A percentile compares a stretch with the other conserved stretches of the same genome.
phyloP scores from a whole-genome alignment of 768 basidiomycete genomes.

The Vararia minispora region DNA sequence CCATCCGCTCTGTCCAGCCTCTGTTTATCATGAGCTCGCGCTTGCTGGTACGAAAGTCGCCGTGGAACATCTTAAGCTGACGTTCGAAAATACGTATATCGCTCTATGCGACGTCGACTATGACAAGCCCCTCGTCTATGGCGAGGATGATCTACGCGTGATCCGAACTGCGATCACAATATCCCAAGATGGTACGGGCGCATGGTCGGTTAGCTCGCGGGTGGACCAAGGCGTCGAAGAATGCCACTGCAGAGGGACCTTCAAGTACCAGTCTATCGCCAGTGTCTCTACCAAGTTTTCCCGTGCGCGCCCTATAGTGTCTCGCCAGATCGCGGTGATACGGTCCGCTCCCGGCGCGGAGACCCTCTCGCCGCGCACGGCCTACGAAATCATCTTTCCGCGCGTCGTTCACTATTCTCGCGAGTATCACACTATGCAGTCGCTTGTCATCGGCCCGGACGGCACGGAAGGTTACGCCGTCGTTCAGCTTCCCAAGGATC shows the following conservation, averaged over 20 bases:
- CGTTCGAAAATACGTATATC: slow-evolving; percentile 23
- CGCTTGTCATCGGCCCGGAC: slow-evolving; percentile 36
- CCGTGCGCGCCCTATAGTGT: slow-evolving; percentile 23
- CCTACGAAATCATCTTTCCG: slow-evolving; percentile 59
- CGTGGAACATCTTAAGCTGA: slow-evolving; percentile 19
- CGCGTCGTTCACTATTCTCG: slow-evolving; percentile 54
- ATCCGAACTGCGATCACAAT: slow-evolving; percentile 31
- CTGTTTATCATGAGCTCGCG: slow-evolving; percentile 50
- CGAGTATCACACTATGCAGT: slow-evolving; percentile 46
- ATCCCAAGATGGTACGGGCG: slow-evolving; percentile 23
- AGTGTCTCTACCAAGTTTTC: slow-evolving; percentile 28
- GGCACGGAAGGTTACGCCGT: slow-evolving; percentile 42
- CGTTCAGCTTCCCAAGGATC: slow-evolving; percentile 29
- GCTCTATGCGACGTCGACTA: slow-evolving; percentile 35
- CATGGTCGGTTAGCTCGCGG: slow-evolving; percentile 38
- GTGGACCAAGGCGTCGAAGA: slow-evolving; percentile 19
- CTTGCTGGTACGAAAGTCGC: slow-evolving; percentile 33
- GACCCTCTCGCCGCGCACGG: slow-evolving; percentile 41
- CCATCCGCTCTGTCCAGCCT: slow-evolving; percentile 49
- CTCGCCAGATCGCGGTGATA: slow-evolving; percentile 21
- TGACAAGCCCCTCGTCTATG: slow-evolving; percentile 42
- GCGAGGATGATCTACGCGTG: slow-evolving; percentile 18
- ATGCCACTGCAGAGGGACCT: slow-evolving; percentile 30
- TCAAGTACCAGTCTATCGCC: slow-evolving; percentile 24
- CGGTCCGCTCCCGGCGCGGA: slow-evolving; percentile 23